Conservation (phyloP, 345 rosid genomes). For the Firmiana major region DNA sequence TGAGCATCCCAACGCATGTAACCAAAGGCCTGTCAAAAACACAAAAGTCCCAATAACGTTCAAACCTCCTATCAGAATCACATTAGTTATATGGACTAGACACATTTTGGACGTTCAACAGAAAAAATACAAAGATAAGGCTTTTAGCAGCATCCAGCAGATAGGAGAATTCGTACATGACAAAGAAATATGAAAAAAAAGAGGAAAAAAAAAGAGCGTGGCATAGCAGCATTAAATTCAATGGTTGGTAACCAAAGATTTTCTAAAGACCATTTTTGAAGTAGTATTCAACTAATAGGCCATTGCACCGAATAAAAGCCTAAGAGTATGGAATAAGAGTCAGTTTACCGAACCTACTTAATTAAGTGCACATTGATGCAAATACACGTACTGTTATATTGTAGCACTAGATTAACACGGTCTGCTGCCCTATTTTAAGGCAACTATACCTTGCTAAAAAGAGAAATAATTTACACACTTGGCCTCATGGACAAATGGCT, state of each 20-base stretch:
- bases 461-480: background rate
- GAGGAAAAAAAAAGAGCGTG: background rate
- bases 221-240: background rate
- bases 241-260: background rate
- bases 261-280: background rate
- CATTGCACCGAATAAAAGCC: background rate
- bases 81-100: background rate
- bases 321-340: background rate
- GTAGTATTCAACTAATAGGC: background rate
- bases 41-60: background rate
- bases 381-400: background rate
- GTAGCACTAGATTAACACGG: background rate
- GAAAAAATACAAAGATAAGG: background rate
- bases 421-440: background rate
- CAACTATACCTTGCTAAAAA: background rate
- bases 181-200: background rate
- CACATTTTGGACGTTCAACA: background rate
- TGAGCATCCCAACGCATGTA: conserved; percentile 89
- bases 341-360: background rate
- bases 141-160: background rate
- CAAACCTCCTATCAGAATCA: background rate
- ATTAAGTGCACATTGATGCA: background rate
- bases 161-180: background rate
- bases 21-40: conserved; percentile 58
- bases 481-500: background rate